A percentile compares a stretch with the other conserved stretches of the same genome.
These are phyloP conservation scores for Piper betle DNA, from an alignment of 164 flowering plant genomes.

Conservation along the genomic window DNA sequence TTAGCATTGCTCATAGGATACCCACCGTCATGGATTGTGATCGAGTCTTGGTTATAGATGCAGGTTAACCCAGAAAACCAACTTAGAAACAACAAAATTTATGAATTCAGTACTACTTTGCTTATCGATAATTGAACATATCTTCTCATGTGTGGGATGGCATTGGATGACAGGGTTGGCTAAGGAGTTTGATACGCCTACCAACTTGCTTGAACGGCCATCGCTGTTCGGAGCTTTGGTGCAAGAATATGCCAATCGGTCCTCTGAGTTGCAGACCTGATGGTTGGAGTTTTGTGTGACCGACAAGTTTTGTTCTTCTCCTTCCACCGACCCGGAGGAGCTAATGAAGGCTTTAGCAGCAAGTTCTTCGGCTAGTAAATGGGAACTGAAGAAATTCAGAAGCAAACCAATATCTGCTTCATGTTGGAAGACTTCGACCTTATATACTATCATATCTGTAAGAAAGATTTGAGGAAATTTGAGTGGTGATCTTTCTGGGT, in stretches of 20 bases:
- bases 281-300: too few relatives aligned
- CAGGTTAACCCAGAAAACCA: constrained; percentile 36
- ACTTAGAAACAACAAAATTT: background rate
- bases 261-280: constrained; percentile 34
- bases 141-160: background rate
- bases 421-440: too few relatives aligned
- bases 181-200: constrained; percentile 64
- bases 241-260: constrained; percentile 81
- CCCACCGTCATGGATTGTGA: constrained; percentile 99
- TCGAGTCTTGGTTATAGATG: constrained; percentile 84
- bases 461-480: too few relatives aligned
- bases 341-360: too few relatives aligned
- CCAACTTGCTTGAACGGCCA: constrained; percentile 54
- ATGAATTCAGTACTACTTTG: background rate
- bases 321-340: too few relatives aligned
- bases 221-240: constrained; percentile 80
- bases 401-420: too few relatives aligned
- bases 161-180: constrained; percentile 41
- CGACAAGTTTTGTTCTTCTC: background rate
- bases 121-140: background rate
- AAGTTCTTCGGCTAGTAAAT: too few relatives aligned
- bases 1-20: constrained; percentile 97
- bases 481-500: too few relatives aligned
- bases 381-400: too few relatives aligned
- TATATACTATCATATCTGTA: too few relatives aligned